Evolutionary conservation across 2,329 filamentous ascomycete genomes (phyloP).

Genomic region (Cercospora sesami): DNA sequence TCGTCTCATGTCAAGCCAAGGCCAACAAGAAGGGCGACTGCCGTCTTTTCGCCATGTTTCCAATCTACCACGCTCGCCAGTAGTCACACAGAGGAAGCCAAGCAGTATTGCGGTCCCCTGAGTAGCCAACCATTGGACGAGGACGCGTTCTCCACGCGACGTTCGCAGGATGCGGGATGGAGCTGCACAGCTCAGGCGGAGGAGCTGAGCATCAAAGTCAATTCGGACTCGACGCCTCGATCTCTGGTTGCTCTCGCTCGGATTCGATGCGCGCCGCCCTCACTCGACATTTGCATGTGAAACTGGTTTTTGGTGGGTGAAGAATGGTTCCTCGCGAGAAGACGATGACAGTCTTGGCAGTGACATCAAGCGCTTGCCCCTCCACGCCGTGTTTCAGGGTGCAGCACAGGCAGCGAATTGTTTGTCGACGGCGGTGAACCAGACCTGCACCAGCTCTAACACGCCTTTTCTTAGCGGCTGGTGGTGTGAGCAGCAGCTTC

Average conservation of each 20-base stretch:
- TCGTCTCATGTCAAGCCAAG: background rate
- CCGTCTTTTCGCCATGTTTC: background rate
- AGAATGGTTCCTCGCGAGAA: background rate
- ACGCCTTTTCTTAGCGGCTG: background rate
- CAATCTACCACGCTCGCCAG: background rate
- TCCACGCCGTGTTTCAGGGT: background rate
- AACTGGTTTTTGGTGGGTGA: background rate
- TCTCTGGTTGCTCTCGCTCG: background rate
- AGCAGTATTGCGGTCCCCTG: background rate
- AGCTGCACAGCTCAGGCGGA: background rate
- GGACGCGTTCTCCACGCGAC: background rate
- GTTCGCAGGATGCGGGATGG: background rate
- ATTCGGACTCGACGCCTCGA: background rate
- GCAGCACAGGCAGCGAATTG: background rate
- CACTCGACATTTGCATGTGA: background rate
- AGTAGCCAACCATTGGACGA: background rate
- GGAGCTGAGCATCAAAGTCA: background rate
- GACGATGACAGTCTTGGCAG: background rate
- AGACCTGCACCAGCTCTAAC: background rate
- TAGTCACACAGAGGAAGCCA: background rate
- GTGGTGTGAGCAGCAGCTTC: background rate
- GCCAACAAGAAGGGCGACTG: background rate
- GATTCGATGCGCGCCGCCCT: background rate
- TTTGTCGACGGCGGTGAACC: background rate
- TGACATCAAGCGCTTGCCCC: slow-evolving; percentile 1